These are phyloP conservation scores for Aphanomyces cochlioides DNA, from an alignment of 352 stramenopile species.

Conservation along the genomic window DNA sequence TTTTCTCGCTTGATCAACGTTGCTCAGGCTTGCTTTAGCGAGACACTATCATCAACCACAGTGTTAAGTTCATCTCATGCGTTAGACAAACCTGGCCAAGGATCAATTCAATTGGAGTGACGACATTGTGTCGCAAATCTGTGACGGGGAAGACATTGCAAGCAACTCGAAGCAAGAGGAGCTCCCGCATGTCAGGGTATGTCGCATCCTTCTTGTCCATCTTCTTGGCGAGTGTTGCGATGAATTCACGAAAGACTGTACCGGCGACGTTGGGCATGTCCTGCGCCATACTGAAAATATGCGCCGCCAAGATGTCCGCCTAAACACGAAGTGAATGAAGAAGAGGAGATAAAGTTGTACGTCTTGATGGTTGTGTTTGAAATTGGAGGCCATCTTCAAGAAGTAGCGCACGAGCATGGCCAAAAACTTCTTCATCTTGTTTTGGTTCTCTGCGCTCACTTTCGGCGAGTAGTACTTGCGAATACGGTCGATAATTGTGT, in stretches of 20 bases:
- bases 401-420: constrained; percentile 93
- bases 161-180: constrained; percentile 88
- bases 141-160: constrained; percentile 91
- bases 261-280: constrained; percentile 86
- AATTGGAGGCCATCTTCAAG: constrained; percentile 83
- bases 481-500: constrained; percentile 90
- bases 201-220: constrained; percentile 78
- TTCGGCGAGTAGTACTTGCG: constrained; percentile 92
- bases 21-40: constrained; percentile 1
- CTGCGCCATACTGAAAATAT: constrained; percentile 87
- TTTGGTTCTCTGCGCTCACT: constrained; percentile 91
- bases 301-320: constrained; percentile 77
- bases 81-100: constrained; percentile 61
- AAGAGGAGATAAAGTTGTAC: constrained; percentile 32
- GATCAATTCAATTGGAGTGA: constrained; percentile 89
- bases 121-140: constrained; percentile 92
- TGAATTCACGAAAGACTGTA: constrained; percentile 83
- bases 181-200: constrained; percentile 84
- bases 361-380: constrained; percentile 61
- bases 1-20: background rate
- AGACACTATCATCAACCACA: constrained; percentile 3
- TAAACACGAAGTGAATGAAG: constrained; percentile 32
- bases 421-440: constrained; percentile 96
- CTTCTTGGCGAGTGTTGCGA: constrained; percentile 88
- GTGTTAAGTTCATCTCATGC: background rate